A percentile compares a stretch with the other conserved stretches of the same genome.
phyloP scores from a whole-genome alignment of 2,329 filamentous ascomycete genomes.

The Annulohypoxylon truncatum region DNA sequence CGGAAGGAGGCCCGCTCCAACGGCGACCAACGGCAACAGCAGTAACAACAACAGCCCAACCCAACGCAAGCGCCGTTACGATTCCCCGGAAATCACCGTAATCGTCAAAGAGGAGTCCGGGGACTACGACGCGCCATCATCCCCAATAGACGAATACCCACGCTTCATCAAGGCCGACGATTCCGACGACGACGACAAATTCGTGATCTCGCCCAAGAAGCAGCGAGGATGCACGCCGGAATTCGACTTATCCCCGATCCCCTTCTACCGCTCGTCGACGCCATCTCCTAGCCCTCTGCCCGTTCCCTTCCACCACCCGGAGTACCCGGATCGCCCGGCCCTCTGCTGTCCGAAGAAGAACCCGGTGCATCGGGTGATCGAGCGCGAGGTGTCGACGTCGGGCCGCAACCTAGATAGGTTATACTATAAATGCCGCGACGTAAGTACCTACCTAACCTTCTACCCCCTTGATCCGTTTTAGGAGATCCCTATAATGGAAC shows the following conservation, averaged over 20 bases:
- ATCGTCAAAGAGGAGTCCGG: slow-evolving; percentile 12
- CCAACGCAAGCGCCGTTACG: slow-evolving; percentile 2
- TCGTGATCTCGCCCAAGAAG: slow-evolving; percentile 27
- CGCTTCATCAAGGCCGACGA: not conserved
- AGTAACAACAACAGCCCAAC: not conserved
- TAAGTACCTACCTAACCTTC: not conserved
- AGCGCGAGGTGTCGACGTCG: not conserved
- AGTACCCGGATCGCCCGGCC: slow-evolving; percentile 20
- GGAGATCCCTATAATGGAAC: too few species aligned
- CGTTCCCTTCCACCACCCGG: slow-evolving; percentile 18
- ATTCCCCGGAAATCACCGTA: not conserved
- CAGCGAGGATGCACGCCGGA: not conserved
- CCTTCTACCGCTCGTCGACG: not conserved
- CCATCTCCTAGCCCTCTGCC: not conserved
- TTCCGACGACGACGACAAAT: slow-evolving; percentile 16
- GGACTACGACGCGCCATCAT: not conserved
- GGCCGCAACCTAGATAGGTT: slow-evolving; percentile 11
- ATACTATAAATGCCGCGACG: slow-evolving; percentile 27
- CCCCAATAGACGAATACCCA: slow-evolving; percentile 6
- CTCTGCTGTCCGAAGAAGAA: slow-evolving; percentile 22
- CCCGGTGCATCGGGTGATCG: slow-evolving; percentile 2
- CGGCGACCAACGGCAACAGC: not conserved
- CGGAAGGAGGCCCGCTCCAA: not conserved
- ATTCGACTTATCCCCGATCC: slow-evolving; percentile 11
- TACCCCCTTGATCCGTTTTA: too few species aligned